Percentiles rank a stretch among this genome's conserved stretches.
These are phyloP conservation scores for Trichoderma afroharzianum DNA, from an alignment of 2,329 filamentous ascomycete genomes.

Conservation along the genomic window DNA sequence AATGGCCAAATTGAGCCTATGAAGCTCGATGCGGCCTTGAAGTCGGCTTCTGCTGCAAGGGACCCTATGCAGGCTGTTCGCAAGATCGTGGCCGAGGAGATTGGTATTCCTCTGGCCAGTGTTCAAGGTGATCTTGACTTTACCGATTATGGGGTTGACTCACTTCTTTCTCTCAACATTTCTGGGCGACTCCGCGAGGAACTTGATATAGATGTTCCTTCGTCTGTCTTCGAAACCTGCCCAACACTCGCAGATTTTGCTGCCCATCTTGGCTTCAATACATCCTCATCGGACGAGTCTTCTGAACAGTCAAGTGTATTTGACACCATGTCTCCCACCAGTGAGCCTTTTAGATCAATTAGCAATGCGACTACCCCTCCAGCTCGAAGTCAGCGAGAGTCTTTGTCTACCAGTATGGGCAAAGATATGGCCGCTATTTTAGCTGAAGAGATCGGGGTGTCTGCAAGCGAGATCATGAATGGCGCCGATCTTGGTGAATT, in stretches of 20 bases:
- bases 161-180: slow-evolving; percentile 16
- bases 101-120: slow-evolving; percentile 51
- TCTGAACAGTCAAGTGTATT: background rate
- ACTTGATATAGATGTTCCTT: slow-evolving; percentile 12
- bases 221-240: background rate
- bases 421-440: slow-evolving; percentile 5
- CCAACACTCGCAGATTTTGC: background rate
- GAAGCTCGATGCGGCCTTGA: slow-evolving; percentile 8
- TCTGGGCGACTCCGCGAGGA: slow-evolving; percentile 18
- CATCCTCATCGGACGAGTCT: background rate
- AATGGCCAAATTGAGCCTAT: background rate
- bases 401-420: background rate
- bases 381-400: background rate
- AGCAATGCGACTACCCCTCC: slow-evolving; percentile 1
- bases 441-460: slow-evolving; percentile 18
- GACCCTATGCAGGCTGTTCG: slow-evolving; percentile 26
- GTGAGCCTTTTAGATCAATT: background rate
- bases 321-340: background rate
- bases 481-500: slow-evolving; percentile 54
- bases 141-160: slow-evolving; percentile 13
- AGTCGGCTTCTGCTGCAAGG: slow-evolving; percentile 2
- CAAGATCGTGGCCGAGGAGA: slow-evolving; percentile 53
- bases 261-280: background rate
- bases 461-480: slow-evolving; percentile 12
- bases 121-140: slow-evolving; percentile 39